phyloP scores from a whole-genome alignment of 345 rosid species.

The Acer yangbiense region DNA sequence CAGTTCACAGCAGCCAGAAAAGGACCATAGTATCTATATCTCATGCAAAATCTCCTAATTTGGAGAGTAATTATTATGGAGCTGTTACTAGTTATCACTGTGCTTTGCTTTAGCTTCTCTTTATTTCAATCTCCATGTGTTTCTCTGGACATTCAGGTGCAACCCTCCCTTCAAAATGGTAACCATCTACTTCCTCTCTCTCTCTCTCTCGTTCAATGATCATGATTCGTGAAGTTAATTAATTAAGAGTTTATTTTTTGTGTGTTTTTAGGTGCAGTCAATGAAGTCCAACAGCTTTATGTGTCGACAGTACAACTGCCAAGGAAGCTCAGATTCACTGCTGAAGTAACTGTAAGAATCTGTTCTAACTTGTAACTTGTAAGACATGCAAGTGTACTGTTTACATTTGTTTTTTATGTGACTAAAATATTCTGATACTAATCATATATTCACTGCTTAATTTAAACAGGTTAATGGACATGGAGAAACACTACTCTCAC shows the following conservation, averaged over 20 bases:
- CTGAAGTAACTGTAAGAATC: constrained; percentile 27
- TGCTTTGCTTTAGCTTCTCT: constrained; percentile 23
- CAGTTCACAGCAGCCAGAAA: neutral
- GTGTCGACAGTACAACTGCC: constrained; percentile 24
- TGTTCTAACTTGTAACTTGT: neutral
- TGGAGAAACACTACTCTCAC: neutral
- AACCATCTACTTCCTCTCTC: neutral
- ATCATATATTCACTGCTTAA: no score
- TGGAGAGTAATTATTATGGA: constrained; percentile 23
- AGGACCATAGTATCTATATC: neutral
- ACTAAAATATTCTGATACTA: neutral
- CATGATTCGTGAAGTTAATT: neutral
- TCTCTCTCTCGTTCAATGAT: neutral
- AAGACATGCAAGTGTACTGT: neutral
- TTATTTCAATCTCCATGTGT: constrained; percentile 14
- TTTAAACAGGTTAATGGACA: constrained; percentile 16
- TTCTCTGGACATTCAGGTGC: constrained; percentile 14
- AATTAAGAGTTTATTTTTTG: neutral
- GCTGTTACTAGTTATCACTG: constrained; percentile 15
- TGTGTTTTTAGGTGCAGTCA: neutral
- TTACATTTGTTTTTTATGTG: no score
- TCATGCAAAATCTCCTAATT: neutral
- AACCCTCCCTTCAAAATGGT: constrained; percentile 22
- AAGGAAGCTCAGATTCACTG: constrained; percentile 43
- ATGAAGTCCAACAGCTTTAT: constrained; percentile 8